Evolutionary conservation across 2,329 filamentous ascomycete species (phyloP).

Genomic region (Colletotrichum sp.): DNA sequence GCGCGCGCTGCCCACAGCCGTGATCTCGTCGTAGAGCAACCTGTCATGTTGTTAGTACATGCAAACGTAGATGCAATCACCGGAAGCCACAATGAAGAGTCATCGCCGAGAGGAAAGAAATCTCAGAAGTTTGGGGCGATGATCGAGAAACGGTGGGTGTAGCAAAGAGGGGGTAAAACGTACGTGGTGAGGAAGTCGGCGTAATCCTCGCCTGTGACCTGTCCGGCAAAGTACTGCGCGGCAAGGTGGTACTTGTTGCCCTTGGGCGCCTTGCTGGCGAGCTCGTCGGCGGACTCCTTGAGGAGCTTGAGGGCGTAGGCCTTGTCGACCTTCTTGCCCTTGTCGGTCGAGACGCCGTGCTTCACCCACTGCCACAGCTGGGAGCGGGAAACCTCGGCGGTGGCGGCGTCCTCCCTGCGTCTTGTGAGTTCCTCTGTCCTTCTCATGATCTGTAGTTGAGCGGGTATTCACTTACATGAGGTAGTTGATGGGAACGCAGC

Average conservation of each 20-base stretch:
- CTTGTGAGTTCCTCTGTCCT: neutral
- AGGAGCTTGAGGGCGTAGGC: slow-evolving; percentile 86
- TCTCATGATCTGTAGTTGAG: neutral
- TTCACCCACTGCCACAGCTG: slow-evolving; percentile 97
- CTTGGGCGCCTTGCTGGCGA: slow-evolving; percentile 76
- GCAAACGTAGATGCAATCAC: slow-evolving; percentile 21
- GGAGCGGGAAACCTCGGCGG: slow-evolving; percentile 90
- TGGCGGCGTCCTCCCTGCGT: slow-evolving; percentile 85
- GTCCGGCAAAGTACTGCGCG: slow-evolving; percentile 88
- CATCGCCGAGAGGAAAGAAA: neutral
- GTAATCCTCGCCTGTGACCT: slow-evolving; percentile 97
- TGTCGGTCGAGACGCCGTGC: slow-evolving; percentile 75
- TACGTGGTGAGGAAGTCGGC: slow-evolving; percentile 91
- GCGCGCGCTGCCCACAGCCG: slow-evolving; percentile 67
- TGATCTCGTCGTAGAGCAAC: slow-evolving; percentile 88
- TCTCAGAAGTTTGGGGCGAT: neutral
- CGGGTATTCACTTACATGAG: slow-evolving; percentile 70
- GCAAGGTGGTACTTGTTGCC: slow-evolving; percentile 93
- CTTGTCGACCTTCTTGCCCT: slow-evolving; percentile 94
- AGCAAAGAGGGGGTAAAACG: slow-evolving; percentile 38
- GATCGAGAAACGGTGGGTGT: neutral
- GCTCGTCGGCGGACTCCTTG: slow-evolving; percentile 80
- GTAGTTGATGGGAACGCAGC: slow-evolving; percentile 97
- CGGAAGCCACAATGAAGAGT: slow-evolving; percentile 5
- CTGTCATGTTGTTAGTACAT: slow-evolving; percentile 44